Evolutionary conservation across 257 asterid genomes (phyloP), one percentile per base, ranked within the genome.

Genomic region (Gardenia jasminoides): DNA sequence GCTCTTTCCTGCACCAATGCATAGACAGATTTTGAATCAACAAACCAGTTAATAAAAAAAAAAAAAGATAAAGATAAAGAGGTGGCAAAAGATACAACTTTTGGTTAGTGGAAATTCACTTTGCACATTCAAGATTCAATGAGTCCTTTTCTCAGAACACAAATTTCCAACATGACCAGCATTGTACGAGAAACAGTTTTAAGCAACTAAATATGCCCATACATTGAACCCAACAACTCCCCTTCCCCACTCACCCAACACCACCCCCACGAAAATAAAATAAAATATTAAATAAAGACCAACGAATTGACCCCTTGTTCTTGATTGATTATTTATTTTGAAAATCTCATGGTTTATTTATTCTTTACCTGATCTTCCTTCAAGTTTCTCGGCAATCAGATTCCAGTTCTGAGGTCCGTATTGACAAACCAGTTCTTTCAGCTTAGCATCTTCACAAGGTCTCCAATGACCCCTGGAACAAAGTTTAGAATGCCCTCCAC

Each of bases 1-100:
- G 78, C 98, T 94, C 82, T 94, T 94, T 13, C 98, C 98, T 94
- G 80, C 72, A 71, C 74, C 19, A 80, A 82, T 20, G 80, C 81
- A 74, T 83, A 54, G 22, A 19, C 4, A 54, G 6, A 8, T 54
- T 54, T 54, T 19, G 50, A 54, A 15, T 54, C 20, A 2, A 13
- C 24, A 54, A 54, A 54, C n/a, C n/a, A 58, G 8, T 58, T 6
- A 58, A 17, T 19, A 58, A 54, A 1, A 19, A 19, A 0, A 19
- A 54, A 54, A 54, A 4, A 54, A 54, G 17, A 54, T 54, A 5
- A 16, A 54, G 24, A 43, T 28, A 69, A 39, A 4, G 44, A 47
- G 20, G n/a, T 28, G 13, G 15, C 30, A 69, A 22, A 1, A 58
- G 6, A 24, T 58, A 58, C 26, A 19, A 58, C 64, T 46, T 17